Evolutionary conservation across 2,329 filamentous ascomycete genomes (phyloP), one percentile per base, ranked within the genome.

Genomic region (Phyllosticta citriasiana): DNA sequence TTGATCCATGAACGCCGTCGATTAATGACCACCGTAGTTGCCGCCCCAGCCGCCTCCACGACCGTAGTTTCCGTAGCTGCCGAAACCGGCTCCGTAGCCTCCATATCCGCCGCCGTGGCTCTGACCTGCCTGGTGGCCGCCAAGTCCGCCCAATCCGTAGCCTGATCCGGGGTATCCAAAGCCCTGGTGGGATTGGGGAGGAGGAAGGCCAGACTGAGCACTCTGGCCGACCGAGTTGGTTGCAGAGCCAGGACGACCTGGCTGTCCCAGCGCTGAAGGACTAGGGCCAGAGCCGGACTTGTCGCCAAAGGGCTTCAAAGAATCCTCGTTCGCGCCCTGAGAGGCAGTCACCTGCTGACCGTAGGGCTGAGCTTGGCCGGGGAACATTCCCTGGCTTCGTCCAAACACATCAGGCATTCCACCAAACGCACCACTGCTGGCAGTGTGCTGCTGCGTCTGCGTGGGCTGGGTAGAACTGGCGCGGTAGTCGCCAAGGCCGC

Each of bases 211-310:
- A 55, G 78, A 74, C 67, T 83, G 82, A 69, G 71, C 72, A 61
- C 77, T 76, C 67, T 82, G 80, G 53, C 79, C 78, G 50, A 77
- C 79, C 25, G 77, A 78, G 67, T 77, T 84, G 30, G 82, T 81
- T 7, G 84, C 83, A 47, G 84, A 86, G 52, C 82, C 83, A 50
- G 84, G 84, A 64, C 84, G 82, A 65, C 83, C 83, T 53, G 82
- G 82, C 69, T 86, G 84, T 55, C 82, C 82, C 50, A 86, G 77
- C 10, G 77, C 74, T 61, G 81, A 82, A 26, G 84, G 84, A 65
- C 83, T 85, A 27, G 84, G 83, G 53, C 78, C 79, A 55, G 76
- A 73, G 26, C 68, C 70, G 74, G 85, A 84, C 55, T 79, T 75
- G 22, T 83, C 78, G 64, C 80, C 80, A 64, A 82, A 85, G 7